These are phyloP conservation scores for Pseudevernia furfuracea DNA, from an alignment of 495 filamentous ascomycete species.

Conservation along the genomic window DNA sequence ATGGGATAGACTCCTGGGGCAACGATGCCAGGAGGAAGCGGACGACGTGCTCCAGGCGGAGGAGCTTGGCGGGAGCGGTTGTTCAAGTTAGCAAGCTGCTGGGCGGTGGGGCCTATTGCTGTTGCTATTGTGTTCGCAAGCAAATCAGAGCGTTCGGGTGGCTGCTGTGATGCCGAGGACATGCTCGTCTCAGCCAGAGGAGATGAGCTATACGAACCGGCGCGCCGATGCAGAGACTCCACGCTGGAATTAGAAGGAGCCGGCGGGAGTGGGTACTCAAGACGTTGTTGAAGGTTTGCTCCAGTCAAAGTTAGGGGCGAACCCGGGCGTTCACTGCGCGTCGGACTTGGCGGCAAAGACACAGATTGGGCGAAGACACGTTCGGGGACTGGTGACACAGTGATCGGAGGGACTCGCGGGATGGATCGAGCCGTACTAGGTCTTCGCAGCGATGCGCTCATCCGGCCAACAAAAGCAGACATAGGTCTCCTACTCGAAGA, in stretches of 20 bases:
- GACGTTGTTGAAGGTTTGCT: slow-evolving; percentile 24
- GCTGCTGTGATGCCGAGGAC: slow-evolving; percentile 13
- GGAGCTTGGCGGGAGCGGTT: slow-evolving; percentile 26
- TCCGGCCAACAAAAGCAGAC: slow-evolving; percentile 23
- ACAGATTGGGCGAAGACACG: slow-evolving; percentile 16
- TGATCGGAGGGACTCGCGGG: slow-evolving; percentile 9
- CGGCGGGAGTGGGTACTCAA: slow-evolving; percentile 26
- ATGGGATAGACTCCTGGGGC: slow-evolving; percentile 17
- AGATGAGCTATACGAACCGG: neutral
- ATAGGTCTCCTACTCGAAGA: slow-evolving; percentile 21
- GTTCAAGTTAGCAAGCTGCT: slow-evolving; percentile 27
- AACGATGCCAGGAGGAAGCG: slow-evolving; percentile 11
- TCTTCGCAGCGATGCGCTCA: slow-evolving; percentile 18
- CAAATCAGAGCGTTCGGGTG: slow-evolving; percentile 5
- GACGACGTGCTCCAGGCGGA: slow-evolving; percentile 8
- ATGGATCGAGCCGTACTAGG: slow-evolving; percentile 11
- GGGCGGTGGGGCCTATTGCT: slow-evolving; percentile 21
- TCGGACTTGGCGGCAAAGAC: slow-evolving; percentile 26
- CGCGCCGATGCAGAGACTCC: slow-evolving; percentile 14
- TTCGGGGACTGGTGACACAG: slow-evolving; percentile 5
- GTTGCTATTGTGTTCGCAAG: slow-evolving; percentile 1
- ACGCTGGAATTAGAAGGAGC: slow-evolving; percentile 20
- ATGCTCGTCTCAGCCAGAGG: neutral
- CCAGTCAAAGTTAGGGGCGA: slow-evolving; percentile 24
- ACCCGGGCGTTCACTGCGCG: slow-evolving; percentile 15